Percentiles rank a stretch among this genome's conserved stretches.
Evolutionary conservation across 352 stramenopile species (phyloP).

Genomic region (Blastocystis sp.): DNA sequence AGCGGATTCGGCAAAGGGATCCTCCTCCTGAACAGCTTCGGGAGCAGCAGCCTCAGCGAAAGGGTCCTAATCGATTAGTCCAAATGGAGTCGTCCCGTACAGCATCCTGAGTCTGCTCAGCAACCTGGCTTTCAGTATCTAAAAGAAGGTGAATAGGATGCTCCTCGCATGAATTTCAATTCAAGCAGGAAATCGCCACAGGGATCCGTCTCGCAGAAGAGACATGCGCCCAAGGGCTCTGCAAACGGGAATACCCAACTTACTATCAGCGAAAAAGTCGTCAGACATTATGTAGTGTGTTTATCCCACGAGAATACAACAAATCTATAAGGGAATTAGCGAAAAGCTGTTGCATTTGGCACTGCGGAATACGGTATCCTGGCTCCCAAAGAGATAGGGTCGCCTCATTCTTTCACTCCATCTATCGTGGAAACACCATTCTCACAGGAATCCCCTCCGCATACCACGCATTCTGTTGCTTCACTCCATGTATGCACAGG

Average conservation of each 20-base stretch:
- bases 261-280: conserved; percentile 74
- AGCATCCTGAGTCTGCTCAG: conserved; percentile 9
- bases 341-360: conserved; percentile 18
- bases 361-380: conserved; percentile 27
- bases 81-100: conserved; percentile 17
- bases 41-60: conserved; percentile 59
- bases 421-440: background rate
- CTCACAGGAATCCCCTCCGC: no score
- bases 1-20: conserved; percentile 53
- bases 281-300: conserved; percentile 67
- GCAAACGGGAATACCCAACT: background rate
- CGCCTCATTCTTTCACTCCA: background rate
- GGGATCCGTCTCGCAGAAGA: conserved; percentile 3
- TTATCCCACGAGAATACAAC: background rate
- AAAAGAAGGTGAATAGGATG: conserved; percentile 43
- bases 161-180: background rate
- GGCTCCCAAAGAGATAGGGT: no score
- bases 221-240: background rate
- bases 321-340: conserved; percentile 24
- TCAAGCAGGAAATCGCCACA: background rate
- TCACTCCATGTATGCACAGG: no score
- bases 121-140: background rate
- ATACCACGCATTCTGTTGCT: no score
- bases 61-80: conserved; percentile 58
- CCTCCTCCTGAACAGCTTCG: conserved; percentile 41